Percentiles rank a stretch among this genome's conserved stretches.
These are phyloP conservation scores for Russula sp. DNA, from an alignment of 768 basidiomycete genomes.

Conservation along the genomic window DNA sequence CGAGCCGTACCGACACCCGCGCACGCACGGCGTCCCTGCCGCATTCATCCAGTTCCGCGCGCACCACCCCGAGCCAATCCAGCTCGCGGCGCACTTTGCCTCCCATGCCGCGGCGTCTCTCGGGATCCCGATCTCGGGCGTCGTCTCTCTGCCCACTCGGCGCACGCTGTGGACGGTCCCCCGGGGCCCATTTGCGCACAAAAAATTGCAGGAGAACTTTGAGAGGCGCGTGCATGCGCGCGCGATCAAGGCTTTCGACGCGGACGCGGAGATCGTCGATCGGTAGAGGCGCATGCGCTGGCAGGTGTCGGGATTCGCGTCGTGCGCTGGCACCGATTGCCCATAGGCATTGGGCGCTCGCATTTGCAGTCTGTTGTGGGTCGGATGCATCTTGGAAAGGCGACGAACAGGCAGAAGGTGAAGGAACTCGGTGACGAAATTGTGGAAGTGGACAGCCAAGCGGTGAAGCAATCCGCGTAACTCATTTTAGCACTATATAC, in stretches of 20 bases:
- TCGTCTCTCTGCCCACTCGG: too few relatives aligned
- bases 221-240: too few relatives aligned
- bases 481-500: too few relatives aligned
- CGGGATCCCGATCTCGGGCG: constrained; percentile 72
- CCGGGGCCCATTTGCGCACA: too few relatives aligned
- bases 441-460: constrained; percentile 30
- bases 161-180: too few relatives aligned
- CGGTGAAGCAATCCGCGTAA: constrained; percentile 1
- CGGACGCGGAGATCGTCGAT: too few relatives aligned
- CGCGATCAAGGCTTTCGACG: too few relatives aligned
- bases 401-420: constrained; percentile 30
- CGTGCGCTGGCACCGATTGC: too few relatives aligned
- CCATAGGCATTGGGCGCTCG: constrained; percentile 45
- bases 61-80: constrained; percentile 58
- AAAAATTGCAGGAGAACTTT: too few relatives aligned
- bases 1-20: constrained; percentile 50
- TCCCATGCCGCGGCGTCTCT: constrained; percentile 75
- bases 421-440: constrained; percentile 32
- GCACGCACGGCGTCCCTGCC: constrained; percentile 66
- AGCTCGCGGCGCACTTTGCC: constrained; percentile 80
- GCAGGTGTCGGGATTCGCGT: too few relatives aligned
- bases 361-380: constrained; percentile 34
- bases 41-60: constrained; percentile 77
- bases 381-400: constrained; percentile 31
- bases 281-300: too few relatives aligned